These are phyloP conservation scores for Penicillium glabrum DNA, from an alignment of 2,329 filamentous ascomycete species.

Conservation along the genomic window DNA sequence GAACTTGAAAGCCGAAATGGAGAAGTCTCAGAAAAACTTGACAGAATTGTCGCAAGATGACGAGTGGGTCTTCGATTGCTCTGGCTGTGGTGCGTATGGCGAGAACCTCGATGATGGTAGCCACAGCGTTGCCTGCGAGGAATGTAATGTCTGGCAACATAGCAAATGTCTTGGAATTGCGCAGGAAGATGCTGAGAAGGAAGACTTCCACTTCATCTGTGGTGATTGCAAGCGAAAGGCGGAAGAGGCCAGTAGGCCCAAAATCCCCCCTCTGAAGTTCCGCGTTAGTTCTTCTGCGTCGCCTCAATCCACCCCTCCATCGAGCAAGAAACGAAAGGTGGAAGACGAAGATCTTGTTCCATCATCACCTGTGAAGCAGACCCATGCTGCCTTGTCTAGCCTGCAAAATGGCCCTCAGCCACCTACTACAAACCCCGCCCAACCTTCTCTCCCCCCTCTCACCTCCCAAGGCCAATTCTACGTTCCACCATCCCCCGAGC, in stretches of 20 bases:
- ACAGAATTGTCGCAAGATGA: constrained; percentile 73
- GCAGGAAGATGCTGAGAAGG: constrained; percentile 74
- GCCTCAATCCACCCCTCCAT: constrained; percentile 33
- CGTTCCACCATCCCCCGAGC: constrained; percentile 31
- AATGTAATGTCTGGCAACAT: constrained; percentile 95
- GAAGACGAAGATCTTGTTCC: constrained; percentile 16
- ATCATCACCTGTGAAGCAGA: constrained; percentile 28
- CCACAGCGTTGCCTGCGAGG: constrained; percentile 90
- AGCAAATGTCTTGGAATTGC: constrained; percentile 84
- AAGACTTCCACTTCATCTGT: constrained; percentile 88
- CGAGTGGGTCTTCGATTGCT: constrained; percentile 92
- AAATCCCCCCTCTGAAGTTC: constrained; percentile 62
- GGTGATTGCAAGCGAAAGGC: constrained; percentile 70
- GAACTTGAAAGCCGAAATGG: constrained; percentile 77
- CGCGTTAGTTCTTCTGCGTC: constrained; percentile 53
- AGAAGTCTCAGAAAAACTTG: constrained; percentile 74
- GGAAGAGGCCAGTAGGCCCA: constrained; percentile 61
- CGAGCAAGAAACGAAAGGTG: constrained; percentile 21
- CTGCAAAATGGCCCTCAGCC: constrained; percentile 20
- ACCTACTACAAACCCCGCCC: constrained; percentile 13
- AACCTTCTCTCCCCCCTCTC: constrained; percentile 10
- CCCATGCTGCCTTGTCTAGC: constrained; percentile 14
- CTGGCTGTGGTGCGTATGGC: constrained; percentile 81
- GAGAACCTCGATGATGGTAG: constrained; percentile 88
- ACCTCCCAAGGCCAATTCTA: constrained; percentile 13